These are phyloP conservation scores for Chrysosporium keratinophilum DNA, from an alignment of 2,329 filamentous ascomycete genomes.

Conservation along the genomic window DNA sequence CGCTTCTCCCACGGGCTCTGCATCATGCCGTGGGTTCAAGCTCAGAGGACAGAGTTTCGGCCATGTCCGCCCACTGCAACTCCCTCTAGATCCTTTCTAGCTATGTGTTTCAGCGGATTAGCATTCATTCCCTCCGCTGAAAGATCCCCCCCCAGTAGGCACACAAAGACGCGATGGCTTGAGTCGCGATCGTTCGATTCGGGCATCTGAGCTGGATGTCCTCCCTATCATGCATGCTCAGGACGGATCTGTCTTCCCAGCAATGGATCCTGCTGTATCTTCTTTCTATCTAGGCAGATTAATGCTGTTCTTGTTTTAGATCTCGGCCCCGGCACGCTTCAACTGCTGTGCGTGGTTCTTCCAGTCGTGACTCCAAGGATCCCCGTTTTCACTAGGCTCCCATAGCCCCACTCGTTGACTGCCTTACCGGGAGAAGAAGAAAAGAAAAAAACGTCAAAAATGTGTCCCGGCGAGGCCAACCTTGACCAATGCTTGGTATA, in stretches of 20 bases:
- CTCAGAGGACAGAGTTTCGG: slow-evolving; percentile 8
- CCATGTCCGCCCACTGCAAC: slow-evolving; percentile 1
- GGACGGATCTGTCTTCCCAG: neutral
- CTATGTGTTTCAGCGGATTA: neutral
- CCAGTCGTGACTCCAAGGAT: neutral
- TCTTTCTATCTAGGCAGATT: neutral
- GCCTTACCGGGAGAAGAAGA: neutral
- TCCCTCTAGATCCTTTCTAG: neutral
- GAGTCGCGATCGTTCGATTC: slow-evolving; percentile 3
- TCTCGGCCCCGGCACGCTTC: neutral
- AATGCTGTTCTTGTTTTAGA: neutral
- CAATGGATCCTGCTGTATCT: neutral
- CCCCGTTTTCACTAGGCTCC: neutral
- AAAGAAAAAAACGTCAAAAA: neutral
- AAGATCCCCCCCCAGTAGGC: neutral
- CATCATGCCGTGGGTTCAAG: neutral
- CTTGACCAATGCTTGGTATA: neutral
- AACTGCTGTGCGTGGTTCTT: neutral
- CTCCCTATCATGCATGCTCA: neutral
- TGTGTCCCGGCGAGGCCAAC: neutral
- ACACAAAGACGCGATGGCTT: neutral
- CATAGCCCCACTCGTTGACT: slow-evolving; percentile 3
- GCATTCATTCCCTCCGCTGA: neutral
- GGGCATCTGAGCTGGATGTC: neutral
- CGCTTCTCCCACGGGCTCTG: neutral